These are phyloP conservation scores for Alternaria infectoria DNA, from an alignment of 2,329 filamentous ascomycete genomes.

Conservation along the genomic window DNA sequence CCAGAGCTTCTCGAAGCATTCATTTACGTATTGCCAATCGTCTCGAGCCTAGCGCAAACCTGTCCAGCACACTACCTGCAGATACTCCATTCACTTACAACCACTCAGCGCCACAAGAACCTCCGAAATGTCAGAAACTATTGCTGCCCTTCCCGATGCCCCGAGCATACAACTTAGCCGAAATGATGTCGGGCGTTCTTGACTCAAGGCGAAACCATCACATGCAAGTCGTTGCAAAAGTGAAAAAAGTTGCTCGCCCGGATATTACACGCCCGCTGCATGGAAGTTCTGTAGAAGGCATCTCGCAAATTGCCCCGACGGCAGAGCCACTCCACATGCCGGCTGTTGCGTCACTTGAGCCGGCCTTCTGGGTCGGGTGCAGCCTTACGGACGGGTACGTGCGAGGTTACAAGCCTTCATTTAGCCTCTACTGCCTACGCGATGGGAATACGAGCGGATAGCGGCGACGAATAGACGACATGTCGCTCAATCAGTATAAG, in stretches of 20 bases:
- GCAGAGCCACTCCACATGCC: slow-evolving; percentile 11
- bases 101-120: slow-evolving; percentile 1
- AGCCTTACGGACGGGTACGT: slow-evolving; percentile 17
- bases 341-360: slow-evolving; percentile 21
- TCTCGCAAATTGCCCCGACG: slow-evolving; percentile 14
- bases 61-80: slow-evolving; percentile 11
- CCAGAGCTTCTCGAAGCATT: slow-evolving; percentile 23
- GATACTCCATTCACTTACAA: slow-evolving; percentile 1
- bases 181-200: slow-evolving; percentile 1
- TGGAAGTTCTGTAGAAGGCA: background rate
- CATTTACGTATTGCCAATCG: slow-evolving; percentile 40
- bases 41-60: slow-evolving; percentile 18
- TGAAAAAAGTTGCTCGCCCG: background rate
- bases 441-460: background rate
- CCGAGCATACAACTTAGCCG: slow-evolving; percentile 15
- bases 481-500: background rate
- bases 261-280: slow-evolving; percentile 8
- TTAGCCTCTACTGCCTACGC: slow-evolving; percentile 19
- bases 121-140: background rate
- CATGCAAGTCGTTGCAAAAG: slow-evolving; percentile 11
- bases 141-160: slow-evolving; percentile 1
- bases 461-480: background rate
- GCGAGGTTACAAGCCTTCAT: slow-evolving; percentile 10
- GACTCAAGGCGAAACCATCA: slow-evolving; percentile 15
- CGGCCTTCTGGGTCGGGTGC: slow-evolving; percentile 13